These are phyloP conservation scores for Gaultheria prostrata DNA, from an alignment of 148 eudicot species.

Conservation along the genomic window DNA sequence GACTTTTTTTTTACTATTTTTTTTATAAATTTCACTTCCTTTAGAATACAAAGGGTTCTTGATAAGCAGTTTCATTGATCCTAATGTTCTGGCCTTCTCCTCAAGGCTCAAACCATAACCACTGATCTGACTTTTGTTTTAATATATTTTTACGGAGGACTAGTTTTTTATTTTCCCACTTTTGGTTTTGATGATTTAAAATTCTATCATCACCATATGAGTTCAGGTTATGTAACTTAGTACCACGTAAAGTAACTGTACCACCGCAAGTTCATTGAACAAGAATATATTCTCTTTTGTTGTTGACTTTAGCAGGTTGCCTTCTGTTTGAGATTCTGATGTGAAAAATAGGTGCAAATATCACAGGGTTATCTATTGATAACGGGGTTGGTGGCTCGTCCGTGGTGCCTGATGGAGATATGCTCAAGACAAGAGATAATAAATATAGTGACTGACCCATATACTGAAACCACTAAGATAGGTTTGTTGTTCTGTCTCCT, in stretches of 20 bases:
- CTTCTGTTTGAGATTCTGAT: conserved; percentile 6
- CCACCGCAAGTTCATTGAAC: not conserved
- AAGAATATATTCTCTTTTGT: not conserved
- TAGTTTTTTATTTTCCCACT: not conserved
- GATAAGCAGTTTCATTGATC: conserved; percentile 3
- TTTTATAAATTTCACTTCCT: too few relatives aligned
- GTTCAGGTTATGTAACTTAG: not conserved
- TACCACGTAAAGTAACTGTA: too few relatives aligned
- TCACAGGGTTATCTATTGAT: conserved; percentile 82
- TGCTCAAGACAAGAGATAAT: conserved; percentile 78
- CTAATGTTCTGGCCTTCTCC: not conserved
- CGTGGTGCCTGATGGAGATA: conserved; percentile 87
- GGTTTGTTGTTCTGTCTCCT: conserved; percentile 36
- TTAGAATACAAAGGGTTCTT: not conserved
- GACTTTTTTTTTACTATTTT: too few relatives aligned
- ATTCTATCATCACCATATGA: not conserved
- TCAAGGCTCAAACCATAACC: not conserved
- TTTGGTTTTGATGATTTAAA: not conserved
- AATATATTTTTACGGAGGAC: not conserved
- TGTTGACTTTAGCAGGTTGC: not conserved
- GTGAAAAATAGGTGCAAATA: conserved; percentile 14
- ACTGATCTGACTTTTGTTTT: not conserved
- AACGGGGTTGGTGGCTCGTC: conserved; percentile 62
- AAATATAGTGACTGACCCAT: conserved; percentile 58
- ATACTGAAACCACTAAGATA: conserved; percentile 66